Evolutionary conservation across 2,329 filamentous ascomycete genomes (phyloP).

Genomic region (Fonsecaea nubica): DNA sequence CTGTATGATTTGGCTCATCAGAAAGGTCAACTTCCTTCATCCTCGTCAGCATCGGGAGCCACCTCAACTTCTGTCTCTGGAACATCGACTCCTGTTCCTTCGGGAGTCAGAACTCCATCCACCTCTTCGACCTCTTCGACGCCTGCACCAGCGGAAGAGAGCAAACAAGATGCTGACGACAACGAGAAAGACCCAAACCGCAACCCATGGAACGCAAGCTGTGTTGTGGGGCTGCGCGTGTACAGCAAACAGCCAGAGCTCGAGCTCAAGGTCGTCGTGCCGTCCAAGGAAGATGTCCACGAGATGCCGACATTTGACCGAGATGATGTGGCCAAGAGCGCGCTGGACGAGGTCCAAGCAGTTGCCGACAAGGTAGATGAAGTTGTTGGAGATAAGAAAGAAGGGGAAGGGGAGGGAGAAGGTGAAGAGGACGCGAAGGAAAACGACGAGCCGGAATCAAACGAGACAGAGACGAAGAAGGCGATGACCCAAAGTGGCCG

Average conservation of each 20-base stretch:
- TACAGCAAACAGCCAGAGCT: constrained; percentile 54
- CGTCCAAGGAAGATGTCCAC: constrained; percentile 45
- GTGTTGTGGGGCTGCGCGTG: constrained; percentile 65
- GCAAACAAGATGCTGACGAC: constrained; percentile 34
- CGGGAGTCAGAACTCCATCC: constrained; percentile 43
- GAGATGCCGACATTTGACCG: constrained; percentile 52
- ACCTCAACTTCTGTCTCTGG: constrained; percentile 37
- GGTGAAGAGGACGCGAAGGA: background rate
- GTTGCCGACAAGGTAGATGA: constrained; percentile 28
- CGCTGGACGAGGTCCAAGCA: constrained; percentile 35
- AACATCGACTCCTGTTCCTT: constrained; percentile 16
- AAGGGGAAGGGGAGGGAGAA: constrained; percentile 18
- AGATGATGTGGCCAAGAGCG: constrained; percentile 45
- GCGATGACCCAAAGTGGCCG: constrained; percentile 24
- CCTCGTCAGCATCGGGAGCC: constrained; percentile 2
- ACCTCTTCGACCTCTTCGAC: constrained; percentile 41
- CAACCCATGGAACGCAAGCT: constrained; percentile 66
- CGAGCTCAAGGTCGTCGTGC: constrained; percentile 60
- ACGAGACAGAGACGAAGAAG: constrained; percentile 21
- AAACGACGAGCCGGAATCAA: constrained; percentile 1
- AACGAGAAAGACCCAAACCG: constrained; percentile 38
- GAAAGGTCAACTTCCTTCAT: constrained; percentile 45
- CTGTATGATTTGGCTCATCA: constrained; percentile 56
- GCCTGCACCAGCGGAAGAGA: constrained; percentile 42
- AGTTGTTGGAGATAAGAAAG: constrained; percentile 27